Evolutionary conservation across 2,329 filamentous ascomycete species (phyloP), one percentile per base, ranked within the genome.

Genomic region (Aspergillus flavus): DNA sequence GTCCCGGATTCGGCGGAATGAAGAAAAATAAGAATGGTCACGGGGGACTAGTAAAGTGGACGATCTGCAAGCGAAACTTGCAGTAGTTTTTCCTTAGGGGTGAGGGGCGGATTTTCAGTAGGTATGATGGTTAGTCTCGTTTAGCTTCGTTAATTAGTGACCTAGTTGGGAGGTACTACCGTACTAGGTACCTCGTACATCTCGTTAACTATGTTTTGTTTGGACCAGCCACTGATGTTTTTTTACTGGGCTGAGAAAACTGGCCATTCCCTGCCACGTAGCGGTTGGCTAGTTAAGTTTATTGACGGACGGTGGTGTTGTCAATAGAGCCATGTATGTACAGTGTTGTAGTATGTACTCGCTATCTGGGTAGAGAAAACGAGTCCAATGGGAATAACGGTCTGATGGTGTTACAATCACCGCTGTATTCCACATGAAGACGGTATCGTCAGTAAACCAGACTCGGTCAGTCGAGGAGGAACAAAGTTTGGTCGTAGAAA

Each of bases 1-100:
- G 45, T 41, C 57, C 63, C 65, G 58, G 65, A 64, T 67, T 63
- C 65, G 58, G 61, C 62, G 63, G 64, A 57, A 63, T 32, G 43
- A 63, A 61, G 48, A 57, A 41, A 61, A 50, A 50, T 12, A 30
- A 53, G 21, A 23, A 32, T n/a, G 14, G 30, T 48, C 52, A 55
- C 52, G 52, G 52, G 52, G 52, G 30, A 34, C 48, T 45, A 62
- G 48, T 46, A 26, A 39, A 34, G 43, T 56, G 26, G 64, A 57
- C 63, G 64, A 66, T 69, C 66, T 68, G 67, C 66, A 66, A 58
- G 61, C 61, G 61, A 61, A 60, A 45, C 61, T 62, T 64, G 63
- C 61, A 64, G 56, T 58, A 56, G 41, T 34, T 34, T 10, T 45
- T 57, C 45, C 32, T 59, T 48, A 48, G 45, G 21, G 23, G 26